Percentiles rank a stretch among this genome's conserved stretches.
Conservation (phyloP, 345 rosid species). For the Moricandia arvensis region DNA sequence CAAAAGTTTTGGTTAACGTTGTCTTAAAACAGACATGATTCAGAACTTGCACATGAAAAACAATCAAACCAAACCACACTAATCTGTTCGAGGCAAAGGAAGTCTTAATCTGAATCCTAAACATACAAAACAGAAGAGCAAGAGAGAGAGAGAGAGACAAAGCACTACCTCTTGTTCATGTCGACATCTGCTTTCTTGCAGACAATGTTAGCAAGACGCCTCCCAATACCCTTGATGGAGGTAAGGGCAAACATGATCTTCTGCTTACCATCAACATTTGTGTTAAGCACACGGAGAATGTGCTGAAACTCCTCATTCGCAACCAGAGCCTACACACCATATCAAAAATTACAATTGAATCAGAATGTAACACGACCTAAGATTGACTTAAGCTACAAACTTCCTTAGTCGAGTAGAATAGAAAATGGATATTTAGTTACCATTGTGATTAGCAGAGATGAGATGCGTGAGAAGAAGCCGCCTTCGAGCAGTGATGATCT, state of each 20-base stretch:
- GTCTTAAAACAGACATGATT: background rate
- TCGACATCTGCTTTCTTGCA: conserved; percentile 94
- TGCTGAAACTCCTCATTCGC: conserved; percentile 90
- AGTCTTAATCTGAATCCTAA: too few species aligned
- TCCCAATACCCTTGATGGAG: conserved; percentile 89
- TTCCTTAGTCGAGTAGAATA: background rate
- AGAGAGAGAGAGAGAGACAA: background rate
- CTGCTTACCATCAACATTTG: conserved; percentile 89
- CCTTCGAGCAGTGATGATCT: conserved; percentile 15
- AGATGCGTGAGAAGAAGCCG: conserved; percentile 14
- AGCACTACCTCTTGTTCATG: conserved; percentile 74
- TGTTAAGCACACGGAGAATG: conserved; percentile 88
- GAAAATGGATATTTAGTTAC: conserved; percentile 3
- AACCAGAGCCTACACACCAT: conserved; percentile 53
- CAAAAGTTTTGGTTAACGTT: background rate
- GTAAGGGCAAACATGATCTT: conserved; percentile 91
- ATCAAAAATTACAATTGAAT: background rate
- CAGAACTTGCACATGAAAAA: background rate
- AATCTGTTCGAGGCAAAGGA: background rate
- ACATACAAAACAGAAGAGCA: background rate
- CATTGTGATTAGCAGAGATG: conserved; percentile 29
- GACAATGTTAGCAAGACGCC: conserved; percentile 81
- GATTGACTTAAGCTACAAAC: background rate
- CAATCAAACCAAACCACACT: background rate
- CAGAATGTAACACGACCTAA: background rate